Conservation (phyloP, 2,329 filamentous ascomycete genomes). For the Rugonectria rugulosa region DNA sequence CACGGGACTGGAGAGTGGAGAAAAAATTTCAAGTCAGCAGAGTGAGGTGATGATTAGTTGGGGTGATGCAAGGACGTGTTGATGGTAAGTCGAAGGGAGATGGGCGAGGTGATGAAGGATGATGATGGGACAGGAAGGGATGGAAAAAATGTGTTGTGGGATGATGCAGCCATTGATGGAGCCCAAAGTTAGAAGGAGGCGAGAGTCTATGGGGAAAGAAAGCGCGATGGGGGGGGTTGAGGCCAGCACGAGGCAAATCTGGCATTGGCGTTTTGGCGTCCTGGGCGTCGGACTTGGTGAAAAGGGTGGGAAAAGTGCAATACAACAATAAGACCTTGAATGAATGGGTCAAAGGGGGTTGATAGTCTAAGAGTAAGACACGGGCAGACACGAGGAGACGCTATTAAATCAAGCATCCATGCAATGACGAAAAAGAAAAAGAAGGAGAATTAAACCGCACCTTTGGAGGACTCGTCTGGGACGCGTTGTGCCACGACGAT, state of each 20-base stretch:
- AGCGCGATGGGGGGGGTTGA: constrained; percentile 22
- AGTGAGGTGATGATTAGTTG: constrained; percentile 22
- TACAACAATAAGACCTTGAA: constrained; percentile 5
- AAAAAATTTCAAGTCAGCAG: constrained; percentile 41
- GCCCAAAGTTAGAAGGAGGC: constrained; percentile 17
- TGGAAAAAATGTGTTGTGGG: constrained; percentile 22
- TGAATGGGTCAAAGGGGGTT: constrained; percentile 8
- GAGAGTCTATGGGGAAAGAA: constrained; percentile 16
- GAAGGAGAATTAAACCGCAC: constrained; percentile 51
- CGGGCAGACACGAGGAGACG: not conserved
- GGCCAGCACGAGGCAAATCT: constrained; percentile 26
- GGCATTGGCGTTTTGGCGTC: constrained; percentile 26
- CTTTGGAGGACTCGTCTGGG: constrained; percentile 55
- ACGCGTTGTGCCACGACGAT: constrained; percentile 54
- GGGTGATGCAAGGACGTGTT: constrained; percentile 13
- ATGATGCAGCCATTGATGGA: constrained; percentile 36
- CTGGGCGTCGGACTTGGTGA: constrained; percentile 14
- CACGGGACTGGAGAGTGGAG: constrained; percentile 53
- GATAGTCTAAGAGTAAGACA: constrained; percentile 8
- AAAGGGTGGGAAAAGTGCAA: constrained; percentile 16
- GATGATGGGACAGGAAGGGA: constrained; percentile 7
- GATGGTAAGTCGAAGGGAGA: constrained; percentile 7
- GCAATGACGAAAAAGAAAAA: constrained; percentile 22
- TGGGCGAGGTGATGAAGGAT: constrained; percentile 15
- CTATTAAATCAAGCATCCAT: constrained; percentile 3